These are phyloP conservation scores for Ceratocystis eucalypticola DNA, from an alignment of 2,329 filamentous ascomycete genomes.

Conservation along the genomic window DNA sequence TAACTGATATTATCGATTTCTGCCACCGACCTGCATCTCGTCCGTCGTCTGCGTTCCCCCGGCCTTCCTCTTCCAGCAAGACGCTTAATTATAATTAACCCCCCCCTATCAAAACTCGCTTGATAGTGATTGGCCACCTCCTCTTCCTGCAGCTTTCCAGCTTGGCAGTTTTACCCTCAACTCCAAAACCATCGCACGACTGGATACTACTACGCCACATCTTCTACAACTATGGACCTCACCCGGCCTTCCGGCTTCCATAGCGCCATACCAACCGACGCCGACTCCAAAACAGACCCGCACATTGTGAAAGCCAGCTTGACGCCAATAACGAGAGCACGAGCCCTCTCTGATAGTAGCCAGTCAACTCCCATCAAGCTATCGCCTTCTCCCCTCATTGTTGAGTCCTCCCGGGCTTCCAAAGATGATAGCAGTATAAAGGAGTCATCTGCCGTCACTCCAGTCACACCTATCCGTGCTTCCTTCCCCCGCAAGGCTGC, in stretches of 20 bases:
- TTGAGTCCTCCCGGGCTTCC: constrained; percentile 40
- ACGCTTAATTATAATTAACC: not conserved
- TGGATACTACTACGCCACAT: not conserved
- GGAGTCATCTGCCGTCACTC: constrained; percentile 28
- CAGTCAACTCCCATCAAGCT: constrained; percentile 37
- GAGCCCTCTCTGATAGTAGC: constrained; percentile 16
- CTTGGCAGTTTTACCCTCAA: too few relatives aligned
- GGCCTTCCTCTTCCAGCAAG: not conserved
- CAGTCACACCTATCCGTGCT: constrained; percentile 61
- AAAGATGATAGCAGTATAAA: constrained; percentile 53
- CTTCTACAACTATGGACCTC: constrained; percentile 7
- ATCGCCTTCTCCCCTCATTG: constrained; percentile 44
- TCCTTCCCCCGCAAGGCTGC: constrained; percentile 43
- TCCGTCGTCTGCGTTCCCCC: not conserved
- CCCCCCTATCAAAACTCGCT: not conserved
- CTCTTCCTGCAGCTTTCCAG: not conserved
- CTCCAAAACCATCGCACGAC: not conserved
- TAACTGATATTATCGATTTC: too few relatives aligned
- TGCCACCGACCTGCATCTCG: not conserved
- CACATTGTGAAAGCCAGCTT: not conserved
- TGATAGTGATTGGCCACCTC: not conserved
- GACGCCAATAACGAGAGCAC: constrained; percentile 10
- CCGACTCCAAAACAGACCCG: not conserved
- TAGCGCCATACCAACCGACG: not conserved
- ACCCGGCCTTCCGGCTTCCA: constrained; percentile 1